Conservation (phyloP, 73 alveolate species). For the Loxodes magnus region DNA sequence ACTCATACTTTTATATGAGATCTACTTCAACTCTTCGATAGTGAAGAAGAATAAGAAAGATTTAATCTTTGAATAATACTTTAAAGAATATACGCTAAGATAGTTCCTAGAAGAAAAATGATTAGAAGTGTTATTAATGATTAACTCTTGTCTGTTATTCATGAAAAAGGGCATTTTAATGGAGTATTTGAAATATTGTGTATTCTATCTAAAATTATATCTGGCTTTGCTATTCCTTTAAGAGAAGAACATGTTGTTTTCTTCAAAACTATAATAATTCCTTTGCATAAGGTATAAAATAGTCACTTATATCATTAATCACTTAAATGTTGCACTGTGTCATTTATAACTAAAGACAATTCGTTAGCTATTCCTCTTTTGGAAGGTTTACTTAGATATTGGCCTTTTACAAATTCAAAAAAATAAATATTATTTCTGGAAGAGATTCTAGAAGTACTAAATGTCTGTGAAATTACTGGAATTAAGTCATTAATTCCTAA, state of each 20-base stretch:
- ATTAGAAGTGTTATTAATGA: slow-evolving; percentile 77
- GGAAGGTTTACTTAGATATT: slow-evolving; percentile 70
- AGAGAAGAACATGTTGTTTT: slow-evolving; percentile 83
- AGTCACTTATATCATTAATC: slow-evolving; percentile 72
- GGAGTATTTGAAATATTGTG: slow-evolving; percentile 81
- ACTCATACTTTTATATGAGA: slow-evolving; percentile 50
- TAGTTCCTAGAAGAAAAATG: slow-evolving; percentile 71
- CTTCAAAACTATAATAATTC: slow-evolving; percentile 71
- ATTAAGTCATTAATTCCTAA: slow-evolving; percentile 62
- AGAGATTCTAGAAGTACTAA: slow-evolving; percentile 77
- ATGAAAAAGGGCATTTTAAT: slow-evolving; percentile 71
- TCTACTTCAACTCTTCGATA: slow-evolving; percentile 53
- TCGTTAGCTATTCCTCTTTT: slow-evolving; percentile 60
- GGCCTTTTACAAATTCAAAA: slow-evolving; percentile 91
- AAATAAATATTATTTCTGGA: slow-evolving; percentile 79
- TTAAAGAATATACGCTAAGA: slow-evolving; percentile 67
- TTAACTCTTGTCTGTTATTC: slow-evolving; percentile 67
- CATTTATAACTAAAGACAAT: slow-evolving; percentile 59
- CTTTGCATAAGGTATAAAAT: slow-evolving; percentile 80
- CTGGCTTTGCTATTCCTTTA: slow-evolving; percentile 88
- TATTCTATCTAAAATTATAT: slow-evolving; percentile 65
- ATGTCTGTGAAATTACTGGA: slow-evolving; percentile 73
- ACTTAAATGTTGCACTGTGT: slow-evolving; percentile 77
- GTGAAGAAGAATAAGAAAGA: slow-evolving; percentile 61
- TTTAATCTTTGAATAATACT: slow-evolving; percentile 58